Evolutionary conservation across 352 stramenopile species (phyloP).

Genomic region (Phytopythium ostracodes): DNA sequence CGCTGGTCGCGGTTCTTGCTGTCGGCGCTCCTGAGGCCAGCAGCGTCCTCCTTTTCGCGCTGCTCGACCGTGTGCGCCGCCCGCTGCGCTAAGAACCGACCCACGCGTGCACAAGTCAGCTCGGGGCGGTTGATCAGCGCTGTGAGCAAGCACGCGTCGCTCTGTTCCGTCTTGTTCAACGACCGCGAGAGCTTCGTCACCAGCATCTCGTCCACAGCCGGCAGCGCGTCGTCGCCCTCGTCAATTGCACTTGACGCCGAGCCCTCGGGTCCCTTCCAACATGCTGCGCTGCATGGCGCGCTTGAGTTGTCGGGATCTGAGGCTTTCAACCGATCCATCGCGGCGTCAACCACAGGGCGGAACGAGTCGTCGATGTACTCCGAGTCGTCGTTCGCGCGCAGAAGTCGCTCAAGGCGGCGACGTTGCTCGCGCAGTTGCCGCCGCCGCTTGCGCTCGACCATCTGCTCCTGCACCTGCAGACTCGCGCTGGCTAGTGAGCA

Average conservation of each 20-base stretch:
- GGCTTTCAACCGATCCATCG: slow-evolving; percentile 15
- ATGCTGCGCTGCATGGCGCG: slow-evolving; percentile 27
- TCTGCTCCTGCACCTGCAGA: slow-evolving; percentile 54
- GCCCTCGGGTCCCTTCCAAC: slow-evolving; percentile 25
- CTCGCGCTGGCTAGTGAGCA: slow-evolving; percentile 56
- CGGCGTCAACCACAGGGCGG: slow-evolving; percentile 22
- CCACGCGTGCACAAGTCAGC: slow-evolving; percentile 29
- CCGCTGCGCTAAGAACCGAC: slow-evolving; percentile 19
- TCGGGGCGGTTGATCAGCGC: slow-evolving; percentile 31
- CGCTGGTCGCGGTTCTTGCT: slow-evolving; percentile 2
- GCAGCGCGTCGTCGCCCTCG: neutral
- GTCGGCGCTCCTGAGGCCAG: neutral
- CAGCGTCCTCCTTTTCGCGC: slow-evolving; percentile 12
- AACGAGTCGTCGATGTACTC: slow-evolving; percentile 77
- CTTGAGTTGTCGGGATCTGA: slow-evolving; percentile 8
- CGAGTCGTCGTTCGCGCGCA: slow-evolving; percentile 42
- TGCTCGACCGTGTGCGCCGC: neutral
- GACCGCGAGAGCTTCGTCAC: slow-evolving; percentile 42
- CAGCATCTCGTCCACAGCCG: slow-evolving; percentile 34
- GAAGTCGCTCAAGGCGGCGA: slow-evolving; percentile 34
- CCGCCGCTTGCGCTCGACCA: slow-evolving; percentile 43
- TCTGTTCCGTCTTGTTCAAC: slow-evolving; percentile 24
- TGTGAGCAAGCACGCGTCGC: slow-evolving; percentile 44
- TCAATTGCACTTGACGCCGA: neutral
- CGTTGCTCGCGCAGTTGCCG: slow-evolving; percentile 30